Evolutionary conservation across 306 rosid genomes (phyloP).

Genomic region (Dalbergia cochinchinensis): DNA sequence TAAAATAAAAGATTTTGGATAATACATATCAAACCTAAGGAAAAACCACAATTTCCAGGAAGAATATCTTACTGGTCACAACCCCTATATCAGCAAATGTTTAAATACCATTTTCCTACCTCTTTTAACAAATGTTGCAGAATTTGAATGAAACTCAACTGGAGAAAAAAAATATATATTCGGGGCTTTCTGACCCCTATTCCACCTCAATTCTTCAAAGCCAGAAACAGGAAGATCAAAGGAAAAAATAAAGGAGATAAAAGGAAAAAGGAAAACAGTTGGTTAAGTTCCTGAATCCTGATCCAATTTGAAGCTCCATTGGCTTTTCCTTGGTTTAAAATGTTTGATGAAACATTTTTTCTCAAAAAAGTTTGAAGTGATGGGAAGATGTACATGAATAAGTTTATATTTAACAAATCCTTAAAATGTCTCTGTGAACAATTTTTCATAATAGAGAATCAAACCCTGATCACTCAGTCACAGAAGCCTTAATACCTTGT

Average conservation of each 20-base stretch:
- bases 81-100: too few species aligned
- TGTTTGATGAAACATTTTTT: background rate
- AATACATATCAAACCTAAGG: conserved; percentile 11
- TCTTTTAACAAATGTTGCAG: background rate
- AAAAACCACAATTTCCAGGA: background rate
- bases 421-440: too few species aligned
- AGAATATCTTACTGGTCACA: conserved; percentile 1
- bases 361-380: background rate
- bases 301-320: conserved; percentile 18
- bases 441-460: too few species aligned
- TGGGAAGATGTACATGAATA: background rate
- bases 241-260: background rate
- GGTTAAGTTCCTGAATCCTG: background rate
- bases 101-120: too few species aligned
- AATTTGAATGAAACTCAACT: conserved; percentile 2
- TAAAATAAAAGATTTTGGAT: conserved; percentile 23
- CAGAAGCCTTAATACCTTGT: too few species aligned
- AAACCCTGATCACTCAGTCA: too few species aligned
- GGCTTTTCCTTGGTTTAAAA: too few species aligned
- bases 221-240: conserved; percentile 20
- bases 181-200: conserved; percentile 16
- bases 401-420: too few species aligned
- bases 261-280: background rate
- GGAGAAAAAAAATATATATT: background rate
- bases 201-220: conserved; percentile 45